Evolutionary conservation across 176 grass and related monocot genomes (phyloP).

Genomic region (Triticum dicoccoides): DNA sequence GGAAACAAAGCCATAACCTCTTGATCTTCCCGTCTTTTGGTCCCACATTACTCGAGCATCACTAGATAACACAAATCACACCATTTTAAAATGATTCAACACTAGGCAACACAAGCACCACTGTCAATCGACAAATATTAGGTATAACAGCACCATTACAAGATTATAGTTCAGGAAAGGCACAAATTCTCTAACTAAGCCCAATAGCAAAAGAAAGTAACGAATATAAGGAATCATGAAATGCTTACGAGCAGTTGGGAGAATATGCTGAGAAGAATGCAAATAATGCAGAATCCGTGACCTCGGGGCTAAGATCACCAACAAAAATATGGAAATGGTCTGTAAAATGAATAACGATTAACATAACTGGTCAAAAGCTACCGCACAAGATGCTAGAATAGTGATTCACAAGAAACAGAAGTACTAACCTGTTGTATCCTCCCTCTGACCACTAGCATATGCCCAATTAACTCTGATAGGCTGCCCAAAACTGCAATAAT

Average conservation of each 20-base stretch:
- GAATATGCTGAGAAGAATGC: constrained; percentile 73
- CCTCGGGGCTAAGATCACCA: constrained; percentile 83
- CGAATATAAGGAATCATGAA: background rate
- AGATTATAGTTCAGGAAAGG: background rate
- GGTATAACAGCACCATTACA: background rate
- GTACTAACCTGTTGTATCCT: constrained; percentile 72
- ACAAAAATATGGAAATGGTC: constrained; percentile 88
- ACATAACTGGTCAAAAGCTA: background rate
- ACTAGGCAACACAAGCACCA: background rate
- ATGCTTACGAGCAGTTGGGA: constrained; percentile 71
- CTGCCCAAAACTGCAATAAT: constrained; percentile 70
- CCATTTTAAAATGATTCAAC: background rate
- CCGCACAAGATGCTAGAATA: constrained; percentile 1
- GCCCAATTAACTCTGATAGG: constrained; percentile 88
- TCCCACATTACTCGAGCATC: constrained; percentile 94
- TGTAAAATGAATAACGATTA: constrained; percentile 31
- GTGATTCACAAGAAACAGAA: background rate
- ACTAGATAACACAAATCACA: constrained; percentile 31
- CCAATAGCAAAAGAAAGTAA: constrained; percentile 1
- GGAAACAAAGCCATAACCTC: constrained; percentile 91
- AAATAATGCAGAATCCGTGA: constrained; percentile 83
- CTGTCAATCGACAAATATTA: background rate
- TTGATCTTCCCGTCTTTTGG: constrained; percentile 77
- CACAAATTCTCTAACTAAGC: background rate
- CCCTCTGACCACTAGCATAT: constrained; percentile 81